phyloP scores from a whole-genome alignment of 2,329 filamentous ascomycete species.

The Akanthomyces muscarius region DNA sequence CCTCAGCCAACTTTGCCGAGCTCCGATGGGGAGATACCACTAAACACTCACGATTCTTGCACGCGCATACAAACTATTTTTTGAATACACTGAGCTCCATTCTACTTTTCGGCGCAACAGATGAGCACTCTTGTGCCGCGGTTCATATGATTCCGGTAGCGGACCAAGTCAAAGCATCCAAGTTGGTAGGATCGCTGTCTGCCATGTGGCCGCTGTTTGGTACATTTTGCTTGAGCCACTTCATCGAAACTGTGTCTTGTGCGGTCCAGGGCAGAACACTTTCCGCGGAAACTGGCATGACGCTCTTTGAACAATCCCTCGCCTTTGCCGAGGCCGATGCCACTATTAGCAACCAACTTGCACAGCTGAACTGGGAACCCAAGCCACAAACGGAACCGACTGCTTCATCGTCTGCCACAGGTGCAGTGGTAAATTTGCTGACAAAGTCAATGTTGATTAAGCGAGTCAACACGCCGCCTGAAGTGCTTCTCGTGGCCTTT shows the following conservation, averaged over 20 bases:
- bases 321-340: conserved; percentile 95
- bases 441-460: conserved; percentile 67
- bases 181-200: conserved; percentile 73
- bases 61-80: conserved; percentile 63
- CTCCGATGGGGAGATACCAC: conserved; percentile 66
- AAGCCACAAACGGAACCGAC: conserved; percentile 16
- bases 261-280: conserved; percentile 79
- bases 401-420: conserved; percentile 21
- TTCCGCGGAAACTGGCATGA: conserved; percentile 89
- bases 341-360: conserved; percentile 75
- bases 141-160: conserved; percentile 57
- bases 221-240: conserved; percentile 70
- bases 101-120: conserved; percentile 69
- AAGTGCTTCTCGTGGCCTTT: conserved; percentile 80
- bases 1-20: conserved; percentile 65
- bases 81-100: conserved; percentile 69
- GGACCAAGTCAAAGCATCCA: conserved; percentile 26
- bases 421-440: conserved; percentile 40
- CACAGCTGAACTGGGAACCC: conserved; percentile 59
- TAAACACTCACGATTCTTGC: conserved; percentile 64
- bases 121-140: conserved; percentile 70
- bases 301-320: conserved; percentile 90
- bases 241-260: conserved; percentile 83
- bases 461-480: conserved; percentile 81
- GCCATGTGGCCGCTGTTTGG: conserved; percentile 72